Conservation (phyloP, 345 rosid genomes). For the Citrus hindsii region DNA sequence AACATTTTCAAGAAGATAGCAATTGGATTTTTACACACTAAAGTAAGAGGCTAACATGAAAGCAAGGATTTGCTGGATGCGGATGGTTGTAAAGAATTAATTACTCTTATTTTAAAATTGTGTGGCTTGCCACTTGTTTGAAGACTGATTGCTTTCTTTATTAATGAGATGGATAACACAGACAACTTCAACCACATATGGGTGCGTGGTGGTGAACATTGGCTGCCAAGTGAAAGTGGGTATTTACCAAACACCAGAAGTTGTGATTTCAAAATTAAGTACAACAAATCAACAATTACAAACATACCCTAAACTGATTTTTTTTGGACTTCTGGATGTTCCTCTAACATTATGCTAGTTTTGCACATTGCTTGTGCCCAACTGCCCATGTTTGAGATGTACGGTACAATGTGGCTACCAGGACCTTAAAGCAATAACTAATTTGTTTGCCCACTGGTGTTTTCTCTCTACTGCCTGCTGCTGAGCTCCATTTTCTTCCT, state of each 20-base stretch:
- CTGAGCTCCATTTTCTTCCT: not conserved
- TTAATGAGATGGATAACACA: not conserved
- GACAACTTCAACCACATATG: not conserved
- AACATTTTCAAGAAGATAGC: not conserved
- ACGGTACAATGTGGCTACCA: not conserved
- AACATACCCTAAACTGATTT: not conserved
- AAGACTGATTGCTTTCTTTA: not conserved
- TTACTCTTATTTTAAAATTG: slow-evolving; percentile 3
- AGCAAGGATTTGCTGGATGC: not conserved
- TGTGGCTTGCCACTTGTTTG: not conserved
- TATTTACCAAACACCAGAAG: not conserved
- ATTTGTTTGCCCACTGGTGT: not conserved
- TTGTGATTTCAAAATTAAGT: not conserved
- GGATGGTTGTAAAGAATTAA: not conserved
- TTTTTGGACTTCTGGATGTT: not conserved
- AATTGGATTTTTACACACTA: not conserved
- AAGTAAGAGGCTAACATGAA: not conserved
- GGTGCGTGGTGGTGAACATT: not conserved
- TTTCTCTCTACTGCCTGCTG: not conserved
- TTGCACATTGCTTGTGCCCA: not conserved
- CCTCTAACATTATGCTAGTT: not conserved
- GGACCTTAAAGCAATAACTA: not conserved
- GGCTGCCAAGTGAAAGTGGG: not conserved
- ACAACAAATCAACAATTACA: too few species aligned
- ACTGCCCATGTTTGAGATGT: not conserved